phyloP scores from a whole-genome alignment of 768 basidiomycete species.

The Tephrocybe sp. region DNA sequence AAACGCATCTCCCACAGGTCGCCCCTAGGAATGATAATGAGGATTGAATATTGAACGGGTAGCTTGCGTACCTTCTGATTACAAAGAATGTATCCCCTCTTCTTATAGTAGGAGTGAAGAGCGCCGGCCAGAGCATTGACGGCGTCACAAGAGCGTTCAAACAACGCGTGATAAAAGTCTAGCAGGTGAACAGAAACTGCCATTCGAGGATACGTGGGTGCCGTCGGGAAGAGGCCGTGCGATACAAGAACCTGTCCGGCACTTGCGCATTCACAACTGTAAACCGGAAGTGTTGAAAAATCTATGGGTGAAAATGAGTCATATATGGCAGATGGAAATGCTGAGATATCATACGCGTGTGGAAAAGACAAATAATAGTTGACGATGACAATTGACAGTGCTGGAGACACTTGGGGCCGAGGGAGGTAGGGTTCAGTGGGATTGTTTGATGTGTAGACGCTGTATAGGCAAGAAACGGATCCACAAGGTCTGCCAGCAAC shows the following conservation, averaged over 20 bases:
- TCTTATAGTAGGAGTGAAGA: constrained; percentile 27
- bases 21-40: not conserved
- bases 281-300: too few species aligned
- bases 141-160: constrained; percentile 35
- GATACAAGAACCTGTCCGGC: constrained; percentile 21
- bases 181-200: constrained; percentile 28
- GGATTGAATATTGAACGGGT: not conserved
- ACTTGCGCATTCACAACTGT: too few species aligned
- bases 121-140: constrained; percentile 26
- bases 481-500: too few species aligned
- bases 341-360: too few species aligned
- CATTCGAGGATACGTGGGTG: constrained; percentile 21
- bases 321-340: too few species aligned
- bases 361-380: too few species aligned
- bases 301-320: too few species aligned
- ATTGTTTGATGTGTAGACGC: too few species aligned
- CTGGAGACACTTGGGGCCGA: too few species aligned
- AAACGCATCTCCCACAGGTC: not conserved
- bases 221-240: constrained; percentile 31
- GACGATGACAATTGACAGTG: too few species aligned
- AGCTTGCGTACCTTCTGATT: not conserved
- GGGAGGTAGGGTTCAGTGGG: too few species aligned
- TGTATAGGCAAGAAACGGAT: too few species aligned
- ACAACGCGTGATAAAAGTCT: constrained; percentile 30
- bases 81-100: constrained; percentile 7